Base-by-base conservation (phyloP, 257 asterid genomes). In the Ocimum tenuiflorum region DNA sequence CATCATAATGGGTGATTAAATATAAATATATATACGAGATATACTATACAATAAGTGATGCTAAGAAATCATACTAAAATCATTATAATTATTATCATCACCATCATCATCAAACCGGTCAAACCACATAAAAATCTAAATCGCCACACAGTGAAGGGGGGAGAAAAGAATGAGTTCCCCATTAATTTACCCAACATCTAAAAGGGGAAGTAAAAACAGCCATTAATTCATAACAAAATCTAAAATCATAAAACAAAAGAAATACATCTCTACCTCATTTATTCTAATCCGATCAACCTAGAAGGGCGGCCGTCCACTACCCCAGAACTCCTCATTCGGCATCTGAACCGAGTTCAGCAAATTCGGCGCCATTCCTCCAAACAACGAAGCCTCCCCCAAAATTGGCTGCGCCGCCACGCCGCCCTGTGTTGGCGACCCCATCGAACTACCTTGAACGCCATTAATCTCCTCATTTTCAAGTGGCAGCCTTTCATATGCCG, bases 401-500 rank as follows among this genome's bases (percentile, higher is more conserved):
- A 80, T 71, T 24, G 20, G 38, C 53, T 47, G 77, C 39, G 36
- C 71, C 7, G 77, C 52, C 0, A 24, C 71, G 46, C 64, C 67
- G 18, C 72, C 77, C 39, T 31, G 54, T 8, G 77, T 69, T 12
- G 85, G 83, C 20, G 84, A 71, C 15, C 77, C 88, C 1, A 76
- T 18, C 1, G 78, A 41, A 31, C 45, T 67, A 0, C 79, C 87
- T 14, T 69, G 84, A n/a, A n/a, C n/a, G 19, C 74, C 69, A 4
- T 57, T 78, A 0, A 65, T 41, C 12, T 86, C 95, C 11, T 89
- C 96, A 0, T 88, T 91, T 3, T 91, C 97, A 1, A 91, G 68
- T 0, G 98, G 98, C 65, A 91, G 52, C 46, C 96, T 79, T 10
- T 91, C 98, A 15, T 91, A 91, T 0, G 98, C 98, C 0, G 98